Conservation (phyloP, 345 rosid genomes). For the Dipteronia sinensis region DNA sequence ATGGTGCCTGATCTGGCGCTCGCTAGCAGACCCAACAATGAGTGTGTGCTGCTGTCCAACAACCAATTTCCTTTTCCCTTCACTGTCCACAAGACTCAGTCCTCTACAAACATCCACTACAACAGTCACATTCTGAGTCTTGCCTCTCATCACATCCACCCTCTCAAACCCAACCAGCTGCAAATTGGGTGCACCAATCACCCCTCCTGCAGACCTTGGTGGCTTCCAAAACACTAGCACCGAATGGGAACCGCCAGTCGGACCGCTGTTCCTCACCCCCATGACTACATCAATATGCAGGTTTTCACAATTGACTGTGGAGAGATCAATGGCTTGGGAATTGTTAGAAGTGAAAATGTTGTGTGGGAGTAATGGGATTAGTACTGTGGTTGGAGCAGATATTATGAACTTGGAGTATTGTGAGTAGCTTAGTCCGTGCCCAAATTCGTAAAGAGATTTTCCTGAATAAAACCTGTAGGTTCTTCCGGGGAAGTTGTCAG, state of each 20-base stretch:
- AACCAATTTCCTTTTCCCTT: conserved; percentile 51
- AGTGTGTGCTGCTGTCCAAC: conserved; percentile 39
- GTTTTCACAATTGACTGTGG: conserved; percentile 37
- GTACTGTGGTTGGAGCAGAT: conserved; percentile 38
- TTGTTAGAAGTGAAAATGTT: neutral
- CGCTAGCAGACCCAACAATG: conserved; percentile 44
- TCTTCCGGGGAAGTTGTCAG: conserved; percentile 46
- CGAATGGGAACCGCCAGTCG: conserved; percentile 46
- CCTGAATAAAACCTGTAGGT: conserved; percentile 53
- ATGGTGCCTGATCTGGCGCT: conserved; percentile 40
- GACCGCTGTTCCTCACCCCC: conserved; percentile 52
- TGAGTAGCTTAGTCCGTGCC: conserved; percentile 61
- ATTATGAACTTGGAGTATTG: conserved; percentile 38
- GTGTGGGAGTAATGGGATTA: conserved; percentile 1
- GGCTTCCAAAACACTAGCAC: conserved; percentile 67
- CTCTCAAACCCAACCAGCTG: conserved; percentile 62
- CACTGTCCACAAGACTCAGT: conserved; percentile 45
- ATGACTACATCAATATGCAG: conserved; percentile 29
- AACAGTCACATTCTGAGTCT: conserved; percentile 39
- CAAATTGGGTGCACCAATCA: conserved; percentile 38
- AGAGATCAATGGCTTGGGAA: conserved; percentile 37
- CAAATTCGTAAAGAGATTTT: conserved; percentile 37
- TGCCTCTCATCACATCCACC: conserved; percentile 43
- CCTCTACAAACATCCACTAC: conserved; percentile 51
- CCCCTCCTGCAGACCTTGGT: conserved; percentile 13